phyloP scores from a whole-genome alignment of 2,329 filamentous ascomycete species.

The Stachybotrys echinatus region DNA sequence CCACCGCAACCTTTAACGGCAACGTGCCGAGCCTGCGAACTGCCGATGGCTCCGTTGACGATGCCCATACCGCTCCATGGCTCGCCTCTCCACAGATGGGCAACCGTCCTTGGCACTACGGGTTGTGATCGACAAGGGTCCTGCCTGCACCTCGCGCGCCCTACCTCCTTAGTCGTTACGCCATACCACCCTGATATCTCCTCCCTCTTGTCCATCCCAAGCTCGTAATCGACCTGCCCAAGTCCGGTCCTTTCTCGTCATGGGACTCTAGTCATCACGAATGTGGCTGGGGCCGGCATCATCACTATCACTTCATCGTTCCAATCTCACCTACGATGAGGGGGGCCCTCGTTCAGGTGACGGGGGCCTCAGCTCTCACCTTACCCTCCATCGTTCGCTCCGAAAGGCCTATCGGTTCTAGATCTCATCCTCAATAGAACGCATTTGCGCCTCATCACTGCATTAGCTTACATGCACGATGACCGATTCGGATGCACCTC shows the following conservation, averaged over 20 bases:
- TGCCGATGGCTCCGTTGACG: neutral
- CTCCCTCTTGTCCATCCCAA: too few species aligned
- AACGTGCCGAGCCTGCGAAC: neutral
- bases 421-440: neutral
- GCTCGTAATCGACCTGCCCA: too few species aligned
- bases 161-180: too few species aligned
- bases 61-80: too few species aligned
- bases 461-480: neutral
- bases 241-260: too few species aligned
- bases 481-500: neutral
- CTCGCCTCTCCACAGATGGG: neutral
- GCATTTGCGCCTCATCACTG: neutral
- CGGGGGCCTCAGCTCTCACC: neutral
- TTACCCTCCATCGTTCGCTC: neutral
- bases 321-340: too few species aligned
- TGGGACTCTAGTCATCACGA: neutral
- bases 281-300: neutral
- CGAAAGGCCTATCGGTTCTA: too few species aligned
- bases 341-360: neutral
- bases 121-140: neutral
- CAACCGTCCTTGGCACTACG: neutral
- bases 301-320: too few species aligned
- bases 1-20: neutral
- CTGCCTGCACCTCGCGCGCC: neutral
- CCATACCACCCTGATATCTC: neutral